Base-by-base conservation (phyloP, 495 filamentous ascomycete genomes). In the Cairneyella variabilis region DNA sequence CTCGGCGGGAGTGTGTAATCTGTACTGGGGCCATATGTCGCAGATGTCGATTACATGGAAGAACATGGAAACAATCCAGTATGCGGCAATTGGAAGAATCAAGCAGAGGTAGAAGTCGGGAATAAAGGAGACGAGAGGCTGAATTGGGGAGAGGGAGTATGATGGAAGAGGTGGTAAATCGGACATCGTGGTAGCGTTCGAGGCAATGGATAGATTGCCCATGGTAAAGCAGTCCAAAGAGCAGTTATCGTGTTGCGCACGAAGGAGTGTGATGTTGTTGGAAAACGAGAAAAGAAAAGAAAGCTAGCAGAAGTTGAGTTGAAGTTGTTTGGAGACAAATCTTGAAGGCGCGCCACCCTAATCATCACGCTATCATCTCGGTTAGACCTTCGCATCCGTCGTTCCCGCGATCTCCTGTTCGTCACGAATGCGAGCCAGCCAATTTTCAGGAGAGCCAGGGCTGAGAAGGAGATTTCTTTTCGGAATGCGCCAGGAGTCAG, bases 1-100 rank as follows among this genome's bases (percentile, higher is more conserved):
- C 63, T 96, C 92, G 45, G 87, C 89, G 23, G 92, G 91, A 0
- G 92, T 96, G 75, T 96, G 92, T 38, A 97, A 73, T 46, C 92
- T 84, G 71, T 96, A 95, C 58, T 91, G 78, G 27, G 89, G 81
- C 64, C 93, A 92, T 36, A 89, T 77, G 65, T 93, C 85, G 65
- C 84, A 82, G 42, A 82, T 71, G 71, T 96, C 91, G 62, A 97
- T 77, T 56, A 82, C 64, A 71, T 96, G 90, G 72, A 93, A 98
- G 63, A 93, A 68, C 66, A 88, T 71, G n/a, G 91, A 96, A 36
- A 95, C 60, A 25, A 69, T 71, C 92, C 93, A 97, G 75, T 97
- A 97, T 36, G 87, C 89, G 60, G 88, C 64, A 46, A 95, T 78
- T n/a, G 90, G 90, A 6, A 87, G 71, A 32, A 88, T 65, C 42